Evolutionary conservation across 1,139 yeast species (phyloP).

Genomic region (Candida glucosophila): DNA sequence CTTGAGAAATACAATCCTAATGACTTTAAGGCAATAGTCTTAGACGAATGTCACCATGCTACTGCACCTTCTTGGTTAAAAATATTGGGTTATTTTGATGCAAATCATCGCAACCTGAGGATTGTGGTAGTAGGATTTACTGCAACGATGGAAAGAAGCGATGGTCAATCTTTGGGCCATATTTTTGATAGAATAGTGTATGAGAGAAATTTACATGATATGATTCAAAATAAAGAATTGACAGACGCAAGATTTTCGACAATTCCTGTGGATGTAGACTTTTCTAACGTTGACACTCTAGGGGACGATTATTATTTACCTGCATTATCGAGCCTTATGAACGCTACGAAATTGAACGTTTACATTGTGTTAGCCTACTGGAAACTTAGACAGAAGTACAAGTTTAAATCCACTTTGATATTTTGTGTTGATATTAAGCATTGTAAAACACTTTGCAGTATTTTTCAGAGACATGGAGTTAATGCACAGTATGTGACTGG

Average conservation of each 20-base stretch:
- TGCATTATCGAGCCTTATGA: constrained; percentile 47
- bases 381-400: constrained; percentile 25
- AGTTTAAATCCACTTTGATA: constrained; percentile 55
- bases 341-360: constrained; percentile 44
- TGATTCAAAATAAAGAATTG: constrained; percentile 64
- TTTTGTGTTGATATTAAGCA: constrained; percentile 76
- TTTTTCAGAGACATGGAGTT: constrained; percentile 52
- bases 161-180: constrained; percentile 48
- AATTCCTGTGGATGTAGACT: constrained; percentile 35
- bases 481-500: constrained; percentile 73
- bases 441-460: constrained; percentile 44
- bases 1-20: constrained; percentile 45
- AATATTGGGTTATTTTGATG: constrained; percentile 52
- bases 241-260: constrained; percentile 63
- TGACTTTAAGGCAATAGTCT: constrained; percentile 61
- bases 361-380: constrained; percentile 53
- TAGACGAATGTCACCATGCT: constrained; percentile 94
- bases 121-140: constrained; percentile 74
- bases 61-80: constrained; percentile 61
- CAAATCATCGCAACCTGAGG: constrained; percentile 29
- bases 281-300: constrained; percentile 20
- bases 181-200: constrained; percentile 71
- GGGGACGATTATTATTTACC: constrained; percentile 48
- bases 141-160: constrained; percentile 70
- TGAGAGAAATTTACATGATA: constrained; percentile 55